These are phyloP conservation scores for Vanderwaltozyma polyspora DNA, from an alignment of 805 yeast species.

Conservation along the genomic window DNA sequence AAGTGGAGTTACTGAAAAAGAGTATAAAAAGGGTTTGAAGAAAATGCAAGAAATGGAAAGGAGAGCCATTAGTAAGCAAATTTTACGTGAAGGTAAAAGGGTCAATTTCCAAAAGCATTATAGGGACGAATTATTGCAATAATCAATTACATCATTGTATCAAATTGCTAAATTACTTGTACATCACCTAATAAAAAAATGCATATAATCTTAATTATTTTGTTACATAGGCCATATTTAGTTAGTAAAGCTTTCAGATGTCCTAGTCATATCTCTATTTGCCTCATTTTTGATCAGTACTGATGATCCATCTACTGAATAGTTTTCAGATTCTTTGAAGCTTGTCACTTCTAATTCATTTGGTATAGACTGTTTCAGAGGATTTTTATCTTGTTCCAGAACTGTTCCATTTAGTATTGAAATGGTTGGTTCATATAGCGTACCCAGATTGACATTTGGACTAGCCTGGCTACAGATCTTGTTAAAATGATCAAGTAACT, in stretches of 20 bases:
- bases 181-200: too few relatives aligned
- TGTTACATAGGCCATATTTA: background rate
- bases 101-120: slow-evolving; percentile 77
- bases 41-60: slow-evolving; percentile 32
- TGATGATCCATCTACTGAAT: background rate
- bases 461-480: slow-evolving; percentile 7
- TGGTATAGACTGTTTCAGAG: too few relatives aligned
- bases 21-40: slow-evolving; percentile 40
- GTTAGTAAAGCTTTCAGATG: background rate
- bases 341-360: background rate
- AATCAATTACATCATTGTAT: slow-evolving; percentile 1
- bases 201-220: too few relatives aligned
- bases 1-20: slow-evolving; percentile 51
- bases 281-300: background rate
- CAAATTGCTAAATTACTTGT: too few relatives aligned
- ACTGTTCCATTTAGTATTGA: background rate
- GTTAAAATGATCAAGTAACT: slow-evolving; percentile 23
- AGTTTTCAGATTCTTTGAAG: background rate
- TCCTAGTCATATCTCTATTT: background rate
- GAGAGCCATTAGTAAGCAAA: slow-evolving; percentile 32
- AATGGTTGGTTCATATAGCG: background rate
- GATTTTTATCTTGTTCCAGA: background rate
- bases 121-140: slow-evolving; percentile 57
- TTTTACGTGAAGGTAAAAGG: slow-evolving; percentile 49
- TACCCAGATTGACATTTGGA: background rate